Base-by-base conservation (phyloP, 108 stramenopile genomes). In the Stephanodiscus minutulus region DNA sequence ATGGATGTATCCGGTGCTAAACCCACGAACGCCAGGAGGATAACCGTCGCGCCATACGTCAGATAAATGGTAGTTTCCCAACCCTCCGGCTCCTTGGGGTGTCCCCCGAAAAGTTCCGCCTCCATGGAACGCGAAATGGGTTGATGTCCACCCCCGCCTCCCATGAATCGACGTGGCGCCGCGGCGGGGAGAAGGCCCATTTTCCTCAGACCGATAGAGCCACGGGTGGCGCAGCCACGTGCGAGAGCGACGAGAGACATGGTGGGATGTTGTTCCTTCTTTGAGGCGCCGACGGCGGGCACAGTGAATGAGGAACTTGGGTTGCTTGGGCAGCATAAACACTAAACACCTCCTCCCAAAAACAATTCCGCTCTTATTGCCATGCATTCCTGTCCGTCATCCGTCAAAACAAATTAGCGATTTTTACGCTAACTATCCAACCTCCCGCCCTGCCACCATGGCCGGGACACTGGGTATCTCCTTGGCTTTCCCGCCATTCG, bases 41-140 rank as follows among this genome's bases (percentile, higher is more conserved):
- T 71, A 11, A 53, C 44, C 20, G 70, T 66, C n/a, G 64, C 52
- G 50, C 70, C 66, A 44, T 80, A 85, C 24, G 82, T 81, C 11
- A 70, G 15, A 65, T 87, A 87, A 20, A 82, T 70, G 15, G 74
- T 70, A 13, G 83, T 76, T 75, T 87, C 86, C 86, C 86, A 87
- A 7, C 86, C 86, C 68, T 87, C 86, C 21, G 68, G 68, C 20
- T 69, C 52, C 31, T 75, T 76, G 39, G 83, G 62, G 47, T 85
- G 84, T 39, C 86, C 86, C 37, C 76, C 63, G 52, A 66, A 87
- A 41, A 87, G 59, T 54, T 72, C 72, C 8, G 86, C 86, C 64
- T 87, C 76, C 72, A 76, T 82, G 37, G 81, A 82, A 46, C 82
- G 84, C 2, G 86, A 83, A n/a, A 79, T 68, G 53, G 85, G 85